Conservation (phyloP, 2,329 filamentous ascomycete species). For the Tympanopsis confertula region DNA sequence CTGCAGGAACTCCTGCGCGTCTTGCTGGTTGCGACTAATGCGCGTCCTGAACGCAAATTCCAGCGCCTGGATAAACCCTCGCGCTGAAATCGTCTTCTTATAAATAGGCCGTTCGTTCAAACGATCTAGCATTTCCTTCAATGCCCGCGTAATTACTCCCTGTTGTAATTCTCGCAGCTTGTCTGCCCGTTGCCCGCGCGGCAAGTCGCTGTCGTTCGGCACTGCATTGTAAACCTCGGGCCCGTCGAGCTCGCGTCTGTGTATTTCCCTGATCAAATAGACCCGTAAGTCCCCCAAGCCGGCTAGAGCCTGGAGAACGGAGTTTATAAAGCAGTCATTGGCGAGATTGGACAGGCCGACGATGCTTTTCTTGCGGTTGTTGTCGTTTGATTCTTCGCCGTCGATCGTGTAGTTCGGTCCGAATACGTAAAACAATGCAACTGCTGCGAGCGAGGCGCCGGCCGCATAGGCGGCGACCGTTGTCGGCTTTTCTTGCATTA, state of each 20-base stretch:
- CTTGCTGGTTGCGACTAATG: slow-evolving; percentile 89
- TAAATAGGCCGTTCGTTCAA: slow-evolving; percentile 89
- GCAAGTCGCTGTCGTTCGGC: neutral
- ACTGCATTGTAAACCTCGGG: slow-evolving; percentile 57
- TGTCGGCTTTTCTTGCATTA: slow-evolving; percentile 71
- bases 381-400: slow-evolving; percentile 50
- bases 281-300: slow-evolving; percentile 79
- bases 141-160: slow-evolving; percentile 70
- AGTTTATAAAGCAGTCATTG: slow-evolving; percentile 97
- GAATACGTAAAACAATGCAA: slow-evolving; percentile 93
- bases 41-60: slow-evolving; percentile 80
- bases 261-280: slow-evolving; percentile 85
- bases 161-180: slow-evolving; percentile 61
- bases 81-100: slow-evolving; percentile 83
- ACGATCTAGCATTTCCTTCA: slow-evolving; percentile 86
- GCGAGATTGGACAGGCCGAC: slow-evolving; percentile 83
- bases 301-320: slow-evolving; percentile 82
- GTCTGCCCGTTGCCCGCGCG: slow-evolving; percentile 8
- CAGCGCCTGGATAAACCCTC: slow-evolving; percentile 70
- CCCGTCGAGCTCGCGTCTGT: slow-evolving; percentile 71
- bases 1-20: slow-evolving; percentile 94
- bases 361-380: slow-evolving; percentile 65
- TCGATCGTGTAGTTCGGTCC: slow-evolving; percentile 95
- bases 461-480: slow-evolving; percentile 88
- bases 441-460: slow-evolving; percentile 85